phyloP scores from a whole-genome alignment of 2,329 filamentous ascomycete genomes.

The Samsoniella hepiali region DNA sequence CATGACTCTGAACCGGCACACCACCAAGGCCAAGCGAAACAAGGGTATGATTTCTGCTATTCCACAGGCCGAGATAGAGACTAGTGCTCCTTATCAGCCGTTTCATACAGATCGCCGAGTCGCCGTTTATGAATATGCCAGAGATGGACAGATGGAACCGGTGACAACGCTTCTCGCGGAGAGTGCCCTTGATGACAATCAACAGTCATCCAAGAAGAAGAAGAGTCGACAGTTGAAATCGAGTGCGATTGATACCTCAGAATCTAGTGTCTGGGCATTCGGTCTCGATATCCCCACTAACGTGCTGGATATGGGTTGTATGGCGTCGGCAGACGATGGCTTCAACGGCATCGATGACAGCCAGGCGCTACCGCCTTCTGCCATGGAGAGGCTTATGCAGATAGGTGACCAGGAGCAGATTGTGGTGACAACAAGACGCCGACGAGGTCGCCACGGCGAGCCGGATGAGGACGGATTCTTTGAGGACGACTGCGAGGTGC shows the following conservation, averaged over 20 bases:
- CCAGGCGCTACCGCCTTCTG: constrained; percentile 58
- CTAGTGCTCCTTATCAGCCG: constrained; percentile 90
- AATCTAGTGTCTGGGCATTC: constrained; percentile 52
- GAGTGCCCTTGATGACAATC: constrained; percentile 39
- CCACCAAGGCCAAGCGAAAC: constrained; percentile 35
- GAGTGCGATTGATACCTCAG: constrained; percentile 11
- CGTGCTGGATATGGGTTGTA: constrained; percentile 52
- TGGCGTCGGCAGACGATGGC: constrained; percentile 48
- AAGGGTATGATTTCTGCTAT: constrained; percentile 60
- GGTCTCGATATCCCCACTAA: constrained; percentile 51
- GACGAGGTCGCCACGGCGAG: constrained; percentile 46
- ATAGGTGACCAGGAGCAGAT: constrained; percentile 69
- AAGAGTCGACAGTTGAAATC: constrained; percentile 30
- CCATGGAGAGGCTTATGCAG: constrained; percentile 61
- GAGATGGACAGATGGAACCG: constrained; percentile 33
- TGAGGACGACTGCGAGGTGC: constrained; percentile 87
- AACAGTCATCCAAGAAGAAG: constrained; percentile 37
- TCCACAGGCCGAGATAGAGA: constrained; percentile 84
- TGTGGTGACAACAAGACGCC: constrained; percentile 75
- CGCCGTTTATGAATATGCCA: constrained; percentile 64
- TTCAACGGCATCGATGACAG: constrained; percentile 51
- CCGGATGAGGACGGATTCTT: constrained; percentile 75
- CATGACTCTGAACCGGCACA: constrained; percentile 45
- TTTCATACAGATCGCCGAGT: constrained; percentile 91
- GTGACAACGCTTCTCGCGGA: constrained; percentile 41